Evolutionary conservation across 1,139 yeast species (phyloP), one percentile per base, ranked within the genome.

Genomic region (Pichia sp.): DNA sequence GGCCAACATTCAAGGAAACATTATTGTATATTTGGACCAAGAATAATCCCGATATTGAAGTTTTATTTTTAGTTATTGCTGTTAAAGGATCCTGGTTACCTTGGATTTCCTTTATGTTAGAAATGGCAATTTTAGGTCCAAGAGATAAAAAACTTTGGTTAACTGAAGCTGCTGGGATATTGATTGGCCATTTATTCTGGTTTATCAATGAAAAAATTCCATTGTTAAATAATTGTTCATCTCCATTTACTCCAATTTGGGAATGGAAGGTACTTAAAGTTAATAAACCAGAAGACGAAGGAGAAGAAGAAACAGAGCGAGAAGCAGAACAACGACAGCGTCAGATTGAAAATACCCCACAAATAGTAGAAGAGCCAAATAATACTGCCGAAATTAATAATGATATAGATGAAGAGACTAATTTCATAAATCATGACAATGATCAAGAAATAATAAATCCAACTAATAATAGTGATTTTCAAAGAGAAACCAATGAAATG

Each of bases 21-120:
- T 53, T 77, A 48, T 58, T 72, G 4, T 77, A 73, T 58, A 62
- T 77, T 39, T 75, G 80, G 77, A 67, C 78, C 0, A 69, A 77
- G 29, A 69, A 75, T 28, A 70, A 75, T 54, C 74, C 77, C 3
- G 68, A 67, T 31, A 66, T 69, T 28, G 68, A 68, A 41, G 60
- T 75, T 11, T 19, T 48, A 27, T 50, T 54, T 18, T 9, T 46
- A 14, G 10, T 54, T 5, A 18, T 52, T 14, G 25, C 43, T 7
- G 28, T 54, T 16, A 46, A 46, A 29, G 45, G 47, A 25, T 27
- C 42, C 22, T 74, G 74, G 59, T 53, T 74, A 45, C 79, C 80
- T 11, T 71, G 73, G 70, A 67, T 63, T 42, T 57, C 59, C 3
- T 50, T 62, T 14, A 41, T 56, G 6, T 33, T 58, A 10, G 54